Conservation (phyloP, 2,329 filamentous ascomycete species). For the Colletotrichum karsti region DNA sequence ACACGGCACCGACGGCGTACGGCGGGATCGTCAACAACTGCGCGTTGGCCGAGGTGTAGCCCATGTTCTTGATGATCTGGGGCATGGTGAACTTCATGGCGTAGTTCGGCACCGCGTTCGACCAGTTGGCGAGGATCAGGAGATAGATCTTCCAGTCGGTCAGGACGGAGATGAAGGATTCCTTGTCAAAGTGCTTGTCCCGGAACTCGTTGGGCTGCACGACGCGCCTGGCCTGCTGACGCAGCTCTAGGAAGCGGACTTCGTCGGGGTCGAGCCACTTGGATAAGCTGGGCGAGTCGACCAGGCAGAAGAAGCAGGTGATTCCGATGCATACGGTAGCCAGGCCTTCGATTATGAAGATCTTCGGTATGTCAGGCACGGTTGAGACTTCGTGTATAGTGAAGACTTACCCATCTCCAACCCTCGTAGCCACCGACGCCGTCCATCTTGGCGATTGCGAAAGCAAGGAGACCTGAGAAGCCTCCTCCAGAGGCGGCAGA, state of each 20-base stretch:
- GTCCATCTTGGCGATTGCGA: slow-evolving; percentile 54
- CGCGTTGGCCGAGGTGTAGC: slow-evolving; percentile 42
- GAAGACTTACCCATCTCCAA: slow-evolving; percentile 51
- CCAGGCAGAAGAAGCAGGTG: slow-evolving; percentile 55
- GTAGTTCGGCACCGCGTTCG: slow-evolving; percentile 46
- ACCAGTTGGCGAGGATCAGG: slow-evolving; percentile 52
- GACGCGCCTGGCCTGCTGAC: slow-evolving; percentile 40
- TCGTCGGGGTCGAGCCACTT: slow-evolving; percentile 48
- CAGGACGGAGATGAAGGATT: slow-evolving; percentile 47
- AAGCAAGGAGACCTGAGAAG: slow-evolving; percentile 55
- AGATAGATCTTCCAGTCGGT: slow-evolving; percentile 56
- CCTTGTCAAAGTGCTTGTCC: slow-evolving; percentile 41
- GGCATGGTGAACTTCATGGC: slow-evolving; percentile 45
- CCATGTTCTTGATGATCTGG: slow-evolving; percentile 49
- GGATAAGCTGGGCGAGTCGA: slow-evolving; percentile 47
- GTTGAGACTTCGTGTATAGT: background rate
- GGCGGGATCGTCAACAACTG: slow-evolving; percentile 45
- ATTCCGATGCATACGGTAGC: slow-evolving; percentile 46
- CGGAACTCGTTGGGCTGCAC: slow-evolving; percentile 33
- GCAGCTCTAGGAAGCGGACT: slow-evolving; percentile 48
- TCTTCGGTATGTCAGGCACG: slow-evolving; percentile 39
- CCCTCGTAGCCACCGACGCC: slow-evolving; percentile 50
- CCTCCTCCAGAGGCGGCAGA: slow-evolving; percentile 48
- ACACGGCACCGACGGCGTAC: slow-evolving; percentile 43
- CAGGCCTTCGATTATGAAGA: slow-evolving; percentile 62